A percentile compares a stretch with the other conserved stretches of the same genome.
These are phyloP conservation scores for Jatropha podagrica DNA, from an alignment of 441 rosid species.

Conservation along the genomic window DNA sequence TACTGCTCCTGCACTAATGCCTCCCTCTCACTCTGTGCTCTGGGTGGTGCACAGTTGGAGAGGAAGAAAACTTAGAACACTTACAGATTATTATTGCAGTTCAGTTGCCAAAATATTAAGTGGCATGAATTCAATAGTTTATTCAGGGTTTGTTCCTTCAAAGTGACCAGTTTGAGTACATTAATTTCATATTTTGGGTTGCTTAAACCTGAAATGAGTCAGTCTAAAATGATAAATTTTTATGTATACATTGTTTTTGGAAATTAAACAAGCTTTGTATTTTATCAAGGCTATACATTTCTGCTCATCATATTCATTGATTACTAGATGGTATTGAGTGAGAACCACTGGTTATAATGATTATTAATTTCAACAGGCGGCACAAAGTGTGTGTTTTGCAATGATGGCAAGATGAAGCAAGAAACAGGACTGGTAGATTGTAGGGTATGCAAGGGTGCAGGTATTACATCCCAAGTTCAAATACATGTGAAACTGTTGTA, in stretches of 20 bases:
- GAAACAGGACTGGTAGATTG: conserved; percentile 70
- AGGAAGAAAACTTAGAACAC: neutral
- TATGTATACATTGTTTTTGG: neutral
- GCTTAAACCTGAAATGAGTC: neutral
- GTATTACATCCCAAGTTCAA: conserved; percentile 31
- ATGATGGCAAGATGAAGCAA: conserved; percentile 77
- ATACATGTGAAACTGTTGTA: neutral
- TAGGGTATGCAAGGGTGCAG: conserved; percentile 88
- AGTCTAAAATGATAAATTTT: neutral
- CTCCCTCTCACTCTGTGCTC: neutral
- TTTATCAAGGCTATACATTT: neutral
- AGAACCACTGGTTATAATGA: neutral
- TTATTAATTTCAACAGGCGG: conserved; percentile 49
- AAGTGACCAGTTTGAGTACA: neutral
- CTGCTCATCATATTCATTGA: neutral
- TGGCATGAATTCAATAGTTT: no score
- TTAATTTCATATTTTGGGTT: neutral
- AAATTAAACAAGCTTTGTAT: neutral
- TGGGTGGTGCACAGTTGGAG: neutral
- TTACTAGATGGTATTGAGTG: neutral
- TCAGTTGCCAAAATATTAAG: neutral
- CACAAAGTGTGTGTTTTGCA: conserved; percentile 83
- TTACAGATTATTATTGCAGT: neutral
- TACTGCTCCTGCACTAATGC: neutral
- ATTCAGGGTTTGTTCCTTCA: no score